phyloP scores from a whole-genome alignment of 257 asterid genomes.

The Penstemon barbatus region DNA sequence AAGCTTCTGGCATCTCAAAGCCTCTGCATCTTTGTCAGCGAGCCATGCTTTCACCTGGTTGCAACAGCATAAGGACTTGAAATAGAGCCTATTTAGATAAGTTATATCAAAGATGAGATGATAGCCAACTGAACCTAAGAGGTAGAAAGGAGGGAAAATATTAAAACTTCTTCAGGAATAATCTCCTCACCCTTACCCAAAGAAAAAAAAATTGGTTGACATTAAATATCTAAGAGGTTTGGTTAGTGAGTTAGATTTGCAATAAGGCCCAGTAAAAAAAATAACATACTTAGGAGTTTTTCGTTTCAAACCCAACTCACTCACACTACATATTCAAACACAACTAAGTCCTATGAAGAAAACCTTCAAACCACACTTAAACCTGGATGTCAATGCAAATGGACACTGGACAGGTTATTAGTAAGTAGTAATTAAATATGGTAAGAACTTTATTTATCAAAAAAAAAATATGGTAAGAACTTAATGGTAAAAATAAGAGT shows the following conservation, averaged over 20 bases:
- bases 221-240: slow-evolving; percentile 13
- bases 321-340: not conserved
- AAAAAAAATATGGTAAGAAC: slow-evolving; percentile 6
- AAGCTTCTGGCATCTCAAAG: slow-evolving; percentile 89
- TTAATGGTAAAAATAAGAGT: slow-evolving; percentile 14
- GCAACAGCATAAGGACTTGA: slow-evolving; percentile 29
- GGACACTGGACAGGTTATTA: slow-evolving; percentile 19
- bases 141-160: not conserved
- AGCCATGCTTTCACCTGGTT: slow-evolving; percentile 88
- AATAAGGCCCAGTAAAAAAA: not conserved
- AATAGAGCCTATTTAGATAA: not conserved
- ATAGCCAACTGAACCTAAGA: slow-evolving; percentile 11
- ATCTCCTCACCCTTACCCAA: not conserved
- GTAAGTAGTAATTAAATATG: not conserved
- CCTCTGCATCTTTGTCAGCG: slow-evolving; percentile 92
- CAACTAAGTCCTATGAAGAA: not conserved
- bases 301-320: slow-evolving; percentile 20
- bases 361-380: slow-evolving; percentile 13
- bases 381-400: slow-evolving; percentile 8
- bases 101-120: not conserved
- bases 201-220: slow-evolving; percentile 9
- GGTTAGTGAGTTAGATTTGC: not conserved
- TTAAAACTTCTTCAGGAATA: slow-evolving; percentile 3
- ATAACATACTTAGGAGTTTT: slow-evolving; percentile 8
- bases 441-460: too few relatives aligned